These are phyloP conservation scores for Coffea eugenioides DNA, from an alignment of 257 asterid species.

Conservation along the genomic window DNA sequence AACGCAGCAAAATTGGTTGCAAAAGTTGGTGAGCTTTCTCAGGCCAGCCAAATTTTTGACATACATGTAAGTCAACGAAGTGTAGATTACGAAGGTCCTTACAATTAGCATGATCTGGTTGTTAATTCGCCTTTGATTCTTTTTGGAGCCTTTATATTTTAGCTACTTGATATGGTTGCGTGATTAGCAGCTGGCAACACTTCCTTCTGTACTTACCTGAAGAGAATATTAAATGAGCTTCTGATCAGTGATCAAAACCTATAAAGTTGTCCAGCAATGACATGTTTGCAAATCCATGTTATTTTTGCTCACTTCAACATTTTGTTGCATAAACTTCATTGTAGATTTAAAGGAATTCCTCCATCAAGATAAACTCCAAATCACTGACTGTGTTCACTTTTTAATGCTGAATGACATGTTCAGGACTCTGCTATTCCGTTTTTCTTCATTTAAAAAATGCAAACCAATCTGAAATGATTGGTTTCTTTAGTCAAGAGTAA, in stretches of 20 bases:
- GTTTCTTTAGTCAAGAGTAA: not conserved
- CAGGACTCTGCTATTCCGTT: not conserved
- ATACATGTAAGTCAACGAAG: slow-evolving; percentile 44
- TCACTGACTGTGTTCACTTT: not conserved
- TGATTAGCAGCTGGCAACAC: too few species aligned
- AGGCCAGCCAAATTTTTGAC: slow-evolving; percentile 42
- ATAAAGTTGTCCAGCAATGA: not conserved
- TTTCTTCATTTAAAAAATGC: not conserved
- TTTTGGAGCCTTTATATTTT: too few species aligned
- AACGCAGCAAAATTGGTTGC: slow-evolving; percentile 48
- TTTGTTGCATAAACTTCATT: not conserved
- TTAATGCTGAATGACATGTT: not conserved
- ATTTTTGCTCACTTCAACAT: not conserved
- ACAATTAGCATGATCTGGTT: not conserved
- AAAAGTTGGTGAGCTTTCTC: slow-evolving; percentile 27
- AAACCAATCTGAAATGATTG: too few species aligned
- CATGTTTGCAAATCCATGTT: not conserved
- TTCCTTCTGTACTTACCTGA: too few species aligned
- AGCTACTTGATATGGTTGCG: too few species aligned
- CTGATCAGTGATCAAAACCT: not conserved
- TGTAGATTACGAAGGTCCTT: not conserved
- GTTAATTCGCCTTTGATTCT: too few species aligned
- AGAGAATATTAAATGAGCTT: not conserved
- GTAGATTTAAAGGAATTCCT: too few species aligned
- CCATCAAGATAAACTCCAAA: not conserved